Conservation (phyloP, 768 basidiomycete genomes). For the Tylopilus felleus region DNA sequence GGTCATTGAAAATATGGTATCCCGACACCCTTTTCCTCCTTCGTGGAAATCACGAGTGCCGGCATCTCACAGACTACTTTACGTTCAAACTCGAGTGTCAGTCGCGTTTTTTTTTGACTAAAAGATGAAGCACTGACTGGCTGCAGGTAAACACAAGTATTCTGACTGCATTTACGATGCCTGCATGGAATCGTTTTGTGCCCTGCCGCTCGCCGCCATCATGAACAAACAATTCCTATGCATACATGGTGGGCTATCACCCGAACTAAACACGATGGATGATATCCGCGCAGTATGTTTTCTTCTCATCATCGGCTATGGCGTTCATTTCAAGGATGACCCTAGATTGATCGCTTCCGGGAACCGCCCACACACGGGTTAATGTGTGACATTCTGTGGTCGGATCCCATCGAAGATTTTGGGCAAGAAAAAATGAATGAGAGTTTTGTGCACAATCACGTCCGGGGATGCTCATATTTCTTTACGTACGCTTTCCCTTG, state of each 20-base stretch:
- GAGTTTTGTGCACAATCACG: conserved; percentile 92
- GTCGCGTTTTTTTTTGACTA: conserved; percentile 29
- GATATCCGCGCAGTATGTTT: conserved; percentile 82
- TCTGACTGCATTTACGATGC: conserved; percentile 95
- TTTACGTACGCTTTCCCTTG: conserved; percentile 55
- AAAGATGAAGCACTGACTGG: conserved; percentile 4
- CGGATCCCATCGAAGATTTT: conserved; percentile 97
- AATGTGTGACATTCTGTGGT: conserved; percentile 99
- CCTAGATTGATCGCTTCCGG: conserved; percentile 93
- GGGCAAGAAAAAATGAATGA: conserved; percentile 91
- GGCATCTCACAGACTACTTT: conserved; percentile 97
- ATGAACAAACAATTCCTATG: conserved; percentile 99
- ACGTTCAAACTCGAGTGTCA: conserved; percentile 98
- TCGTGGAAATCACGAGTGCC: conserved; percentile 98
- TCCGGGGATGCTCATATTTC: conserved; percentile 96
- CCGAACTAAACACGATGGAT: conserved; percentile 92
- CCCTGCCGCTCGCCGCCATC: conserved; percentile 90
- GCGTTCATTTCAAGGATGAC: not conserved
- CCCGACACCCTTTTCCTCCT: conserved; percentile 95
- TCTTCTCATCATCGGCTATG: not conserved
- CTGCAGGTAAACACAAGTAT: conserved; percentile 95
- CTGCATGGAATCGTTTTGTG: conserved; percentile 97
- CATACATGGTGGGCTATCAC: conserved; percentile 95
- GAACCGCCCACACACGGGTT: conserved; percentile 96
- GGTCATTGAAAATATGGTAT: conserved; percentile 99